Evolutionary conservation across 1,139 yeast genomes (phyloP).

Genomic region (Geotrichum restrictum): DNA sequence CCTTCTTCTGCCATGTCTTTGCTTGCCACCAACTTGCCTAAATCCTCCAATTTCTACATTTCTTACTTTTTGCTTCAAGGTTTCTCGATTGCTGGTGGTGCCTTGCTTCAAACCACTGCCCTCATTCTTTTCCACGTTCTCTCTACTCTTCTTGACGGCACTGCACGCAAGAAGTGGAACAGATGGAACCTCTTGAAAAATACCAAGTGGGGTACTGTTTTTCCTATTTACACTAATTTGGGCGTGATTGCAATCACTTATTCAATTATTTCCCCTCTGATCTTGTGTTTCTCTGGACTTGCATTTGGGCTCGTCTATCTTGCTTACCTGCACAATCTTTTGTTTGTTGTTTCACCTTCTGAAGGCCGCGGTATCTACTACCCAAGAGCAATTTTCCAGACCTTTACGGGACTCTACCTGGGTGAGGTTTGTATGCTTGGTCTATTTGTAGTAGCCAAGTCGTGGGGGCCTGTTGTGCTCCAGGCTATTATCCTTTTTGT

Average conservation of each 20-base stretch:
- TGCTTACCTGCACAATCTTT: conserved; percentile 75
- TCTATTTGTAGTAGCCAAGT: conserved; percentile 81
- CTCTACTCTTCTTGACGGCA: conserved; percentile 70
- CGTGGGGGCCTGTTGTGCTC: conserved; percentile 92
- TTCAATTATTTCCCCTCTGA: conserved; percentile 75
- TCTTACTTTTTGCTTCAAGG: conserved; percentile 71
- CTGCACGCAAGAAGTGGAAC: conserved; percentile 82
- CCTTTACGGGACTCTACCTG: conserved; percentile 80
- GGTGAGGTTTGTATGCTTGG: conserved; percentile 85
- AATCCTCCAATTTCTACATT: conserved; percentile 74
- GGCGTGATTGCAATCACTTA: conserved; percentile 77
- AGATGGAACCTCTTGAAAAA: conserved; percentile 62
- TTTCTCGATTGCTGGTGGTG: conserved; percentile 72
- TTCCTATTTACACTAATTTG: conserved; percentile 79
- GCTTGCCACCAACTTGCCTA: conserved; percentile 74
- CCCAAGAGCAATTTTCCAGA: conserved; percentile 83
- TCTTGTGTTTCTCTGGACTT: conserved; percentile 63
- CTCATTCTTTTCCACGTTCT: conserved; percentile 66
- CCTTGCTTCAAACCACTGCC: conserved; percentile 71
- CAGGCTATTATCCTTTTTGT: conserved; percentile 62
- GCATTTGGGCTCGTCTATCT: conserved; percentile 70
- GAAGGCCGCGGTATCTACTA: conserved; percentile 83
- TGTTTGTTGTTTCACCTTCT: conserved; percentile 62
- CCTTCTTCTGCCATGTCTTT: conserved; percentile 65
- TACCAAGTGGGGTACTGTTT: conserved; percentile 82